These are phyloP conservation scores for Didymella lethalis DNA, from an alignment of 2,329 filamentous ascomycete genomes.

Conservation along the genomic window DNA sequence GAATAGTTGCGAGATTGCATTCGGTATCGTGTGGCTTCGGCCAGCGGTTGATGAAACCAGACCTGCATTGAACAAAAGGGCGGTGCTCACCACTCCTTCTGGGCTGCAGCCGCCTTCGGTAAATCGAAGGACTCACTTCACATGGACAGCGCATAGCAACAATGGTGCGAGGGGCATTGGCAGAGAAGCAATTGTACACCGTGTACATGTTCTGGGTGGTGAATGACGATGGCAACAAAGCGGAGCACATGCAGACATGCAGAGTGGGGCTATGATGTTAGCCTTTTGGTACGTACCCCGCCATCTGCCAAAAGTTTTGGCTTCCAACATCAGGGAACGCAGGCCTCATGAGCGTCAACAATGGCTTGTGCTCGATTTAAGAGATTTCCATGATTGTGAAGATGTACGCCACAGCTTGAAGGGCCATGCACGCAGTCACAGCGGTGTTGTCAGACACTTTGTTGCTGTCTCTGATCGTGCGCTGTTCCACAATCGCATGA, in stretches of 20 bases:
- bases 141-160: neutral
- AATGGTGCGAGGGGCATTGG: neutral
- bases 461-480: conserved; percentile 9
- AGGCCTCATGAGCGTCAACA: neutral
- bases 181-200: neutral
- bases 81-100: neutral
- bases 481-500: conserved; percentile 26
- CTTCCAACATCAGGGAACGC: neutral
- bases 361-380: neutral
- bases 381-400: neutral
- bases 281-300: neutral
- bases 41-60: conserved; percentile 1
- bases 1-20: neutral
- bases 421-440: neutral
- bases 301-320: conserved; percentile 2
- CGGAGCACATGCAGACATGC: conserved; percentile 2
- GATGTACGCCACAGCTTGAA: neutral
- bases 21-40: neutral
- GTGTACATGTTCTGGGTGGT: neutral
- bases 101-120: neutral
- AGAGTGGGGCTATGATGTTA: conserved; percentile 1
- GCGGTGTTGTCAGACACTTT: conserved; percentile 4
- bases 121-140: neutral
- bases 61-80: neutral
- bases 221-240: neutral